Base-by-base conservation (phyloP, 257 asterid genomes). In the Mentha longifolia region DNA sequence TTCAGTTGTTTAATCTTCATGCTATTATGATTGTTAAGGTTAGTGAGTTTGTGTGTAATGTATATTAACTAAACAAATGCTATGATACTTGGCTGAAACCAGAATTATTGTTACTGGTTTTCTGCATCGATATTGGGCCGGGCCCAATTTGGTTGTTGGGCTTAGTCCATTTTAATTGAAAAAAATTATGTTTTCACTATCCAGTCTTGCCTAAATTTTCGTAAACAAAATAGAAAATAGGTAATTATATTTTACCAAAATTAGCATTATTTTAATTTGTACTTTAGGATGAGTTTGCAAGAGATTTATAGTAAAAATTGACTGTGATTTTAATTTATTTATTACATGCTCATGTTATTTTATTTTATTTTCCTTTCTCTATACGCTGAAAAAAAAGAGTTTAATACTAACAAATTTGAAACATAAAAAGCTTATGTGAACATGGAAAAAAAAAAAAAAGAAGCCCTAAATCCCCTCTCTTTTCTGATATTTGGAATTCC, bases 61-160 rank as follows among this genome's bases (percentile, higher is more conserved):
- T 0, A 22, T 50, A 50, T 3, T 16, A n/a, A n/a, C 25, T 51
- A 17, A 8, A 11, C 57, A 17, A 51, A 17, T 6, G 31, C 0
- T 25, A 65, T 1, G 59, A 56, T 5, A 56, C 61, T 20, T 55
- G 35, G 61, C 61, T 22, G 39, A 57, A 57, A 57, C 41, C 41
- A 13, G 62, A 15, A 25, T 28, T 57, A 30, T 4, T 60, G 6
- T n/a, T 6, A 14, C 43, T 35, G 28, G 46, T 33, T 15, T 60
- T 31, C 46, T 60, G 2, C 35, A 22, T 33, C 22, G 50, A 60
- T 41, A 30, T 57, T 69, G 52, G 20, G 55, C 11, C 39, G 37
- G 37, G 43, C 68, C 70, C 69, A 71, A 47, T 49, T 60, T 35
- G 13, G 64, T 46, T 70, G 16, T 61, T 71, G 69, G 62, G 76